Percentiles rank a stretch among this genome's conserved stretches.
These are phyloP conservation scores for Gracilaria gracilis DNA, from an alignment of 23 red algal species.

Conservation along the genomic window DNA sequence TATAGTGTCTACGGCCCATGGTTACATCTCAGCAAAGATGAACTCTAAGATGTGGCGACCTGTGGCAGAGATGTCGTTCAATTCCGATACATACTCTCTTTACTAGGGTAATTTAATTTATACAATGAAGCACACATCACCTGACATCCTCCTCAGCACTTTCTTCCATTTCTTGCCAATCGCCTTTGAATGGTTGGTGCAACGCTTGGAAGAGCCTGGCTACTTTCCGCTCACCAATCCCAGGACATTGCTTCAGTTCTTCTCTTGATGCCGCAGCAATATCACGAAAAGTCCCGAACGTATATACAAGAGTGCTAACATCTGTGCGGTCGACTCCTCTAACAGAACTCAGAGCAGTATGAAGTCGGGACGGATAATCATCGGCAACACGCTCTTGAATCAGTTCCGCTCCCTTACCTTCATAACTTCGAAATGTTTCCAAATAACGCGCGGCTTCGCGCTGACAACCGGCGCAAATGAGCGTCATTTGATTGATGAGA, in stretches of 20 bases:
- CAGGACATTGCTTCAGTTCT: conserved; percentile 68
- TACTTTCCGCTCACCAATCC: conserved; percentile 77
- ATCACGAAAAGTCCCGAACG: conserved; percentile 73
- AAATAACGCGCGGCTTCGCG: conserved; percentile 84
- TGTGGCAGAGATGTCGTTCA: no score
- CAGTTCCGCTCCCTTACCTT: conserved; percentile 77
- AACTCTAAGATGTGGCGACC: neutral
- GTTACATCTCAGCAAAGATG: neutral
- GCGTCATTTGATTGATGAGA: conserved; percentile 75
- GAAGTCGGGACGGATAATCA: conserved; percentile 58
- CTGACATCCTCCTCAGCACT: conserved; percentile 11
- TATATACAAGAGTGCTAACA: conserved; percentile 71
- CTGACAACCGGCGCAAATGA: conserved; percentile 71
- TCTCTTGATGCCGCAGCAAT: conserved; percentile 45
- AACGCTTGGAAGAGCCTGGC: conserved; percentile 63
- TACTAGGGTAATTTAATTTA: neutral
- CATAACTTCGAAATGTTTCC: conserved; percentile 84
- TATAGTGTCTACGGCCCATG: neutral
- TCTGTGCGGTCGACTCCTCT: conserved; percentile 87
- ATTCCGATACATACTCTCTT: no score
- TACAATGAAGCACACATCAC: neutral
- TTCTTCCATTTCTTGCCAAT: conserved; percentile 49
- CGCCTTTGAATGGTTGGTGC: conserved; percentile 66
- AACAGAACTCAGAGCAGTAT: conserved; percentile 74
- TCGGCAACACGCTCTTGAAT: conserved; percentile 70